These are phyloP conservation scores for Plasmodium blacklocki DNA, from an alignment of 169 alveolate species.

Conservation along the genomic window DNA sequence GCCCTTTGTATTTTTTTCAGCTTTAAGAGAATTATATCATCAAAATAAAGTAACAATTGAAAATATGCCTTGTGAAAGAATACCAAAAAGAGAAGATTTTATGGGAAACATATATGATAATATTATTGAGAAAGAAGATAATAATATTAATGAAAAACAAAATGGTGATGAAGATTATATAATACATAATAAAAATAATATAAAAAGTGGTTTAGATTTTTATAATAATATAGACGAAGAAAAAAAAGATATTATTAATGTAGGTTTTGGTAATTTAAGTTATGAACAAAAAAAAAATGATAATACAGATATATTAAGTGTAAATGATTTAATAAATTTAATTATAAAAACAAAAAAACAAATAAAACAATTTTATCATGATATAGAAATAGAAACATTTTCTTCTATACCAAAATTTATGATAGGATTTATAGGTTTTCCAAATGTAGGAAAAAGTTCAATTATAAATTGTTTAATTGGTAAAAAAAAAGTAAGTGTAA, in stretches of 20 bases:
- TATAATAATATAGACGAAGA: background rate
- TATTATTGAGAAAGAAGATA: background rate
- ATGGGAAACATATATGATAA: background rate
- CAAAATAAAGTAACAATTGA: constrained; percentile 28
- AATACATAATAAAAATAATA: background rate
- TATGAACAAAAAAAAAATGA: constrained; percentile 68
- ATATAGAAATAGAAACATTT: constrained; percentile 48
- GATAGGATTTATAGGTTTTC: constrained; percentile 99
- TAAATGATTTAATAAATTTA: constrained; percentile 76
- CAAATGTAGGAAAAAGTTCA: constrained; percentile 99
- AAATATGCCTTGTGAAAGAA: background rate
- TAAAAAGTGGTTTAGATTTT: background rate
- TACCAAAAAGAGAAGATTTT: background rate
- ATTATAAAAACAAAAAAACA: constrained; percentile 69
- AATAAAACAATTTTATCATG: constrained; percentile 41
- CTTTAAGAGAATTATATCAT: constrained; percentile 80
- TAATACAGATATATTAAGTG: constrained; percentile 77
- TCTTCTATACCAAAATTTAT: constrained; percentile 78
- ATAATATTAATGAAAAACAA: background rate
- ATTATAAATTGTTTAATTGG: constrained; percentile 97
- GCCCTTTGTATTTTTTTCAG: constrained; percentile 94
- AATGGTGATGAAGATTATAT: background rate
- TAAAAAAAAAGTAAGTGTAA: constrained; percentile 95
- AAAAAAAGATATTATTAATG: constrained; percentile 16
- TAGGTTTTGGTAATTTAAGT: constrained; percentile 62